These are phyloP conservation scores for Lasiosphaeriaceae sp. DNA, from an alignment of 495 filamentous ascomycete species.

Conservation along the genomic window DNA sequence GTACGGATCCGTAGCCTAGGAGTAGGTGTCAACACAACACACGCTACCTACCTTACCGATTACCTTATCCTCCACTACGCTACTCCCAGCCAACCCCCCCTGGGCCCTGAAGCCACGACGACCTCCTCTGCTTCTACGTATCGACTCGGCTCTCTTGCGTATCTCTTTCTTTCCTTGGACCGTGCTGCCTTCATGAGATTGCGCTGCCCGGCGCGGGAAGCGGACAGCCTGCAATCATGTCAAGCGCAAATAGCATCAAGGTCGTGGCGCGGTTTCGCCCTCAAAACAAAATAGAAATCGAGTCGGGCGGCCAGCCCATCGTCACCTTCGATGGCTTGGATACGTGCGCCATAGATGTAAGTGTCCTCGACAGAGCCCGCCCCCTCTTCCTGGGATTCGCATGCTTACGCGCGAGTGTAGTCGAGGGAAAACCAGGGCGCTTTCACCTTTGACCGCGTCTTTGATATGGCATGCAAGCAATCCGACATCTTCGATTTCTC, in stretches of 20 bases:
- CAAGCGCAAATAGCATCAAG: conserved; percentile 57
- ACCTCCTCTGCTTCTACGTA: neutral
- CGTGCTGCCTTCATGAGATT: conserved; percentile 24
- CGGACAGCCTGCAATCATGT: conserved; percentile 38
- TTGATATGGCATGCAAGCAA: conserved; percentile 86
- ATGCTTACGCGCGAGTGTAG: conserved; percentile 38
- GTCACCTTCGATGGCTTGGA: conserved; percentile 85
- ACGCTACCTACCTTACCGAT: too few relatives aligned
- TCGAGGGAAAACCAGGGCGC: conserved; percentile 76
- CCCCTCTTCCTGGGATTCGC: neutral
- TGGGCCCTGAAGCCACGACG: neutral
- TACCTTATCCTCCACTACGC: neutral
- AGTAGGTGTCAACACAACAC: too few relatives aligned
- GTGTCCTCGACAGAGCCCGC: conserved; percentile 28
- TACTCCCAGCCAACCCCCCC: neutral
- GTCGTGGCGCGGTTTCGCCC: conserved; percentile 97
- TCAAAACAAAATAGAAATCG: conserved; percentile 88
- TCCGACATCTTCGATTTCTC: conserved; percentile 95
- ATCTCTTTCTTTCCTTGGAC: conserved; percentile 1
- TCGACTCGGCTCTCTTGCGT: neutral
- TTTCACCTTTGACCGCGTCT: conserved; percentile 97
- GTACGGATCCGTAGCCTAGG: too few relatives aligned
- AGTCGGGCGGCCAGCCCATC: conserved; percentile 85
- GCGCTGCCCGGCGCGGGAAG: conserved; percentile 34
- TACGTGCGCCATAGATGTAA: conserved; percentile 81